These are phyloP conservation scores for Phialemoniopsis sp. DNA, from an alignment of 2,329 filamentous ascomycete genomes.

Conservation along the genomic window DNA sequence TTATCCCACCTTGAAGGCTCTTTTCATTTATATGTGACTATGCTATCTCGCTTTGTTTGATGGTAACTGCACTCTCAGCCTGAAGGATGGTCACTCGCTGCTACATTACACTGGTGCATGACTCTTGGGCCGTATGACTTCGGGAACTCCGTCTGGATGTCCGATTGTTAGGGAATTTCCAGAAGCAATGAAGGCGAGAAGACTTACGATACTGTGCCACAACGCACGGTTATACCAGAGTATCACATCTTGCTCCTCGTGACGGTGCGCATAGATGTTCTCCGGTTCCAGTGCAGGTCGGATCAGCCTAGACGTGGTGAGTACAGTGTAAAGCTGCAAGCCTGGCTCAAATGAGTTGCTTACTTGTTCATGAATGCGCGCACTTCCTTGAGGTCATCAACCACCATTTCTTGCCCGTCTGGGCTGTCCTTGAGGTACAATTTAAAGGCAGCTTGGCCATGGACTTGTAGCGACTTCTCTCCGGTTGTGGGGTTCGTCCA, in stretches of 20 bases:
- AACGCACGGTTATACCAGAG: constrained; percentile 31
- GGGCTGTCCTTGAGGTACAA: constrained; percentile 22
- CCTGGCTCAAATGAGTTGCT: neutral
- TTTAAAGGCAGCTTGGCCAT: constrained; percentile 27
- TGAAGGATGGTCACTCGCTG: constrained; percentile 15
- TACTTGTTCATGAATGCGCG: constrained; percentile 24
- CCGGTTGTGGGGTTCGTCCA: constrained; percentile 28
- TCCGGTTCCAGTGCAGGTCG: constrained; percentile 22
- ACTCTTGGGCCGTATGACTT: constrained; percentile 28
- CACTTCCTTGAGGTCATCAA: constrained; percentile 21
- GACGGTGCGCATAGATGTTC: constrained; percentile 28
- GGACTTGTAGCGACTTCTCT: constrained; percentile 22
- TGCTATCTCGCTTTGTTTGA: too few species aligned
- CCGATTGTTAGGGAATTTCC: too few species aligned
- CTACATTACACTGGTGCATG: constrained; percentile 31
- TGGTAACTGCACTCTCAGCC: too few species aligned
- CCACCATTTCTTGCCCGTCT: constrained; percentile 15
- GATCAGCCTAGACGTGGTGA: constrained; percentile 21
- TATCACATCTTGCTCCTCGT: constrained; percentile 29
- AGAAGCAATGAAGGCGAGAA: too few species aligned
- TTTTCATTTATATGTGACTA: too few species aligned
- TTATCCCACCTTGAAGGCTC: too few species aligned
- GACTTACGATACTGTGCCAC: constrained; percentile 30
- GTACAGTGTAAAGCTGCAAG: too few species aligned
- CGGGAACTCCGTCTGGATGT: constrained; percentile 24